Evolutionary conservation across 2,329 filamentous ascomycete species (phyloP).

Genomic region (Fusarium avenaceum): DNA sequence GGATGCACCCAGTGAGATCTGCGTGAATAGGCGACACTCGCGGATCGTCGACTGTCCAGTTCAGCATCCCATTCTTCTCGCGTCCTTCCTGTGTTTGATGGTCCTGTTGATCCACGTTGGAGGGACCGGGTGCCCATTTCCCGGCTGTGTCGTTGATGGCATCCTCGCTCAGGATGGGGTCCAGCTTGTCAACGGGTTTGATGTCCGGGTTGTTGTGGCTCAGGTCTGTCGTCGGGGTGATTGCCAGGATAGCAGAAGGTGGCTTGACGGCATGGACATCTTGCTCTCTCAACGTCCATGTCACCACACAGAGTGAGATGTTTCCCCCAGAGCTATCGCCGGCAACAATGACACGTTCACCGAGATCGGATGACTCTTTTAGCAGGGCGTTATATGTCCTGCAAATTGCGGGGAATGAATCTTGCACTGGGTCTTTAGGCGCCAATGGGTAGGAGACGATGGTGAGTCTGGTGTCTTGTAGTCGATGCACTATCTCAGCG

Average conservation of each 20-base stretch:
- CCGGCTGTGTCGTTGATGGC: slow-evolving; percentile 46
- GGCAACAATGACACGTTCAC: slow-evolving; percentile 61
- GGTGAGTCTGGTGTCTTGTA: slow-evolving; percentile 59
- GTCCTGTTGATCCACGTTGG: background rate
- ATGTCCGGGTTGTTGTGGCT: slow-evolving; percentile 44
- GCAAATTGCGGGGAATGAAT: slow-evolving; percentile 62
- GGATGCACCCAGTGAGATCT: slow-evolving; percentile 53
- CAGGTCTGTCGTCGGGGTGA: slow-evolving; percentile 61
- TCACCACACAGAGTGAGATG: slow-evolving; percentile 57
- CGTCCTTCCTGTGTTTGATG: background rate
- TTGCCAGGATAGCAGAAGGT: slow-evolving; percentile 53
- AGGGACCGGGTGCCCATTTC: slow-evolving; percentile 43
- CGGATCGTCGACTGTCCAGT: slow-evolving; percentile 54
- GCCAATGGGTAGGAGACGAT: slow-evolving; percentile 68
- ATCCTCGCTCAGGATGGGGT: slow-evolving; percentile 44
- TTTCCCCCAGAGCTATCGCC: slow-evolving; percentile 71
- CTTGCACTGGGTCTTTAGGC: slow-evolving; percentile 64
- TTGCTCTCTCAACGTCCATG: slow-evolving; percentile 53
- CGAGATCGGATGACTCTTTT: slow-evolving; percentile 51
- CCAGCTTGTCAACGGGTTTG: slow-evolving; percentile 26
- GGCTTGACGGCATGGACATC: slow-evolving; percentile 45
- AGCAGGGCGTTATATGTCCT: slow-evolving; percentile 60
- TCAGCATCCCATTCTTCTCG: background rate
- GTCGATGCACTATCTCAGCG: slow-evolving; percentile 58
- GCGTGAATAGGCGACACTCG: slow-evolving; percentile 63